A percentile compares a stretch with the other conserved stretches of the same genome.
Conservation (phyloP, 2,329 filamentous ascomycete species). For the Sporothrix phasma region DNA sequence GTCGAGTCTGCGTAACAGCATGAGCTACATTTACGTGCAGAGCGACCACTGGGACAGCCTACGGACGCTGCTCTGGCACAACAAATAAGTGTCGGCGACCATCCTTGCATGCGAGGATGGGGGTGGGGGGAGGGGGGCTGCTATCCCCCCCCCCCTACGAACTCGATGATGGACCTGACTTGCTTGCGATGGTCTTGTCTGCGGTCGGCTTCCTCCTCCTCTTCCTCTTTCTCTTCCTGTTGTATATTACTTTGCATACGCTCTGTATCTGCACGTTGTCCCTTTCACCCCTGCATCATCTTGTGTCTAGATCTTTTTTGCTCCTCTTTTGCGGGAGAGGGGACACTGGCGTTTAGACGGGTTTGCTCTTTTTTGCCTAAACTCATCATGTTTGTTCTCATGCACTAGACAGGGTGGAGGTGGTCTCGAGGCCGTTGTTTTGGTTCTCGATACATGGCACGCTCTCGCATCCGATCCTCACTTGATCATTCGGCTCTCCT, state of each 20-base stretch:
- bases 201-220: neutral
- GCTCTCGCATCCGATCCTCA: no score
- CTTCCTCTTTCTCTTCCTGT: neutral
- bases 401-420: neutral
- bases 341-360: constrained; percentile 4
- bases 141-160: no score
- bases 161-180: neutral
- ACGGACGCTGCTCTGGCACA: constrained; percentile 77
- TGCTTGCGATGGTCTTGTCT: neutral
- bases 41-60: constrained; percentile 83
- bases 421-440: neutral
- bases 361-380: neutral
- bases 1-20: constrained; percentile 82
- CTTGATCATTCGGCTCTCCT: no score
- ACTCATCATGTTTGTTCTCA: neutral
- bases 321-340: neutral
- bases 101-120: no score
- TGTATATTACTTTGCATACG: constrained; percentile 7
- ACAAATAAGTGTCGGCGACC: constrained; percentile 39
- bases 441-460: no score
- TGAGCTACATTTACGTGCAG: constrained; percentile 93
- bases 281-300: neutral
- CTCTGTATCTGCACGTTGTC: neutral
- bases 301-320: constrained; percentile 1
- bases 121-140: no score